Conservation (phyloP, 352 stramenopile species). For the Pythium inflatum region DNA sequence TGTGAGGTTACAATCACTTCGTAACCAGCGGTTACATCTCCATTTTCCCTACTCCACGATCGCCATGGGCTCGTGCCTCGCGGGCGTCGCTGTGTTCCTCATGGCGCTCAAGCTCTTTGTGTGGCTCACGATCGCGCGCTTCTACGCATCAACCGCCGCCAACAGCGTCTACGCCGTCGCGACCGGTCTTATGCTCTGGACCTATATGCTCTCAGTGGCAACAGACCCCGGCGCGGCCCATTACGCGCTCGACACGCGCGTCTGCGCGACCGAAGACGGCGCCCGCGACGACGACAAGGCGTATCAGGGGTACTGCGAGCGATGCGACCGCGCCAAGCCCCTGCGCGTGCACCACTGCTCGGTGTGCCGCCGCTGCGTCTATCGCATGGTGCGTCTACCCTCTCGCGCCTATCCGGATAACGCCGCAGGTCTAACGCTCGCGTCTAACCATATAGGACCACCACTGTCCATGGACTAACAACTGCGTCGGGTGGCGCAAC, state of each 20-base stretch:
- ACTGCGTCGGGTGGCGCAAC: constrained; percentile 85
- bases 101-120: constrained; percentile 40
- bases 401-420: background rate
- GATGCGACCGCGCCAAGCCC: constrained; percentile 69
- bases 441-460: constrained; percentile 50
- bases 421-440: background rate
- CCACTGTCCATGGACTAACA: constrained; percentile 85
- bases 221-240: constrained; percentile 28
- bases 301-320: constrained; percentile 87
- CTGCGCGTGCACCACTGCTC: constrained; percentile 79
- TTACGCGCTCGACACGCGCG: constrained; percentile 19
- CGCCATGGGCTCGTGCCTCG: constrained; percentile 47
- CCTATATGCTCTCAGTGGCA: constrained; percentile 59
- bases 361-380: constrained; percentile 70
- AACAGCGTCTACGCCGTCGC: constrained; percentile 48
- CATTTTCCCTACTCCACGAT: background rate
- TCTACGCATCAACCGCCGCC: constrained; percentile 23
- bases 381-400: constrained; percentile 56
- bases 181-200: constrained; percentile 77
- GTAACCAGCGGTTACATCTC: background rate
- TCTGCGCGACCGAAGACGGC: constrained; percentile 21
- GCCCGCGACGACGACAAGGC: too few species aligned
- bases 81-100: constrained; percentile 54
- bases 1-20: background rate
- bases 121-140: constrained; percentile 50